Base-by-base conservation (phyloP, 2,329 filamentous ascomycete species). In the Nigrograna mackinnonii region DNA sequence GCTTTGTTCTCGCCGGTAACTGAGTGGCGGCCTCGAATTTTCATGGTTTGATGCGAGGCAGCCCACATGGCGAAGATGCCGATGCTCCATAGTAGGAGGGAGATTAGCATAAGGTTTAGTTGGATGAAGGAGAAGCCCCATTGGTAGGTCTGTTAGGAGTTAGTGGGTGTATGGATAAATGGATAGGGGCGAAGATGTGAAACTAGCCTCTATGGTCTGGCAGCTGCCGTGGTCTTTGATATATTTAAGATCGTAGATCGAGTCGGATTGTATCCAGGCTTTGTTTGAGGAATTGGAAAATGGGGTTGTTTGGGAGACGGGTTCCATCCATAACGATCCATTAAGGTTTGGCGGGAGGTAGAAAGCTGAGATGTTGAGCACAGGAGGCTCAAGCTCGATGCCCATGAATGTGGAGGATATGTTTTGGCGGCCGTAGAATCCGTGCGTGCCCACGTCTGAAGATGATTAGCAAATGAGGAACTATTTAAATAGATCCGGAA, bases 101-200 rank as follows among this genome's bases (percentile, higher is more conserved):
- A 11, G 2, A 54, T 11, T 6, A 50, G 13, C 38, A 50, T 47
- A 19, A 49, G 22, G 43, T 47, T 50, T 0, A 59, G 41, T 22
- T 60, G 52, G 3, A 57, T 39, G 31, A 50, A 59, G 0, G 57
- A 57, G 35, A 60, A 62, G 1, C 57, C 58, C 55, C 58, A 62
- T 31, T 50, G 40, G 22, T 59, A 28, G n/a, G 9, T 28, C 24
- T 28, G n/a, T 9, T 9, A 28, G 9, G n/a, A 9, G 9, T 28
- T 28, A 28, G 24, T 28, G 24, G 9, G 24, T 9, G n/a, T 9
- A 28, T 28, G 9, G 24, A n/a, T 28, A 9, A 28, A 28, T 28
- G n/a, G 9, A n/a, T n/a, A 28, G n/a, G n/a, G 9, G n/a, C 9
- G 9, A 28, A 28, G 24, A 28, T 9, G 9, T 28, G 24, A n/a